A percentile compares a stretch with the other conserved stretches of the same genome.
These are phyloP conservation scores for Trichoderma afroharzianum DNA, from an alignment of 2,329 filamentous ascomycete genomes.

Conservation along the genomic window DNA sequence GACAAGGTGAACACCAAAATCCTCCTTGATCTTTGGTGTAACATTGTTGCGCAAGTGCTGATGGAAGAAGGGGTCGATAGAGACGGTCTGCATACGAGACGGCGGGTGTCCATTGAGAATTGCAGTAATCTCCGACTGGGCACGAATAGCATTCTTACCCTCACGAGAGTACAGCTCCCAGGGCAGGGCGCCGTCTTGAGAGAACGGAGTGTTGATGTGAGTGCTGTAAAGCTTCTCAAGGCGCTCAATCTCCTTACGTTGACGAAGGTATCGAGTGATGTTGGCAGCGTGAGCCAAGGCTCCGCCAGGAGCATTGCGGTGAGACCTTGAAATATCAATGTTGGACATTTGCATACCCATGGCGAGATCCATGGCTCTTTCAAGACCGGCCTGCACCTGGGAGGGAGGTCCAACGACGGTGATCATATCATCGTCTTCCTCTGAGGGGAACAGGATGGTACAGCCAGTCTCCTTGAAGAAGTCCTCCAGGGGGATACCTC, in stretches of 20 bases:
- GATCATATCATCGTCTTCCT: constrained; percentile 76
- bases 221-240: constrained; percentile 77
- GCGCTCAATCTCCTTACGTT: constrained; percentile 76
- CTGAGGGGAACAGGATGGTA: constrained; percentile 73
- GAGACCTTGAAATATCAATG: constrained; percentile 77
- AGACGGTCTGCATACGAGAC: constrained; percentile 61
- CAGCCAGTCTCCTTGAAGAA: constrained; percentile 92
- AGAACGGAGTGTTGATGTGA: constrained; percentile 78
- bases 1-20: constrained; percentile 70
- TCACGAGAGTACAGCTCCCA: constrained; percentile 90
- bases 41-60: constrained; percentile 65
- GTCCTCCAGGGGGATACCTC: constrained; percentile 73
- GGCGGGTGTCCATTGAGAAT: constrained; percentile 73
- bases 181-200: constrained; percentile 64
- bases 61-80: constrained; percentile 77
- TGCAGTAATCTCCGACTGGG: constrained; percentile 69
- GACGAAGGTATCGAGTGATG: constrained; percentile 80
- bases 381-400: constrained; percentile 69
- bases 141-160: constrained; percentile 75
- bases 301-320: constrained; percentile 68
- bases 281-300: constrained; percentile 77
- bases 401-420: constrained; percentile 79
- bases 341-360: constrained; percentile 81
- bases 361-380: constrained; percentile 84
- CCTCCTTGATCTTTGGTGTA: constrained; percentile 59